Evolutionary conservation across 768 basidiomycete species (phyloP).

Genomic region (Porphyrellus cyaneotinctus): DNA sequence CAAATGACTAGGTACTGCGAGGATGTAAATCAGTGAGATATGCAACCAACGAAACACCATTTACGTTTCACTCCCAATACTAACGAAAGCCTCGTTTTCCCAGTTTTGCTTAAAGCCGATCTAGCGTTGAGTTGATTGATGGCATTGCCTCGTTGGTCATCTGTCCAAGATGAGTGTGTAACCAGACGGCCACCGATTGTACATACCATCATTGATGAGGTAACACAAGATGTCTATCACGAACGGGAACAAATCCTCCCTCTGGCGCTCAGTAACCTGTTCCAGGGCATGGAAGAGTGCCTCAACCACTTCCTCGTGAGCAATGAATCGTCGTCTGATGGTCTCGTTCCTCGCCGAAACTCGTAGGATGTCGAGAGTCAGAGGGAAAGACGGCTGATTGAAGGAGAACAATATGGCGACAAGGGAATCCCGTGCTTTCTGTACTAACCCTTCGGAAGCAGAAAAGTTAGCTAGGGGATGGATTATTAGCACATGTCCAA

Average conservation of each 20-base stretch:
- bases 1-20: not conserved
- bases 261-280: not conserved
- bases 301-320: not conserved
- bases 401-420: not conserved
- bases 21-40: not conserved
- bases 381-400: not conserved
- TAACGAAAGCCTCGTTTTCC: not conserved
- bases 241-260: not conserved
- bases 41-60: not conserved
- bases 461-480: not conserved
- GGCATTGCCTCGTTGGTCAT: not conserved
- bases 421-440: not conserved
- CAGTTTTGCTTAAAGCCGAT: not conserved
- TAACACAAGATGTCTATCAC: not conserved
- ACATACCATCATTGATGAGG: slow-evolving; percentile 1
- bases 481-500: not conserved
- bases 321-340: not conserved
- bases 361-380: not conserved
- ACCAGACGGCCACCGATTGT: not conserved
- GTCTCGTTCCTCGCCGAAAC: not conserved
- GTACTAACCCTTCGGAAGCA: not conserved
- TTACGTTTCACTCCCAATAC: not conserved
- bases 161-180: not conserved
- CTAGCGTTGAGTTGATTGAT: not conserved
- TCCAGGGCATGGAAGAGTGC: not conserved